A percentile compares a stretch with the other conserved stretches of the same genome.
These are phyloP conservation scores for Crataegus laevigata DNA, from an alignment of 306 rosid genomes.

Conservation along the genomic window DNA sequence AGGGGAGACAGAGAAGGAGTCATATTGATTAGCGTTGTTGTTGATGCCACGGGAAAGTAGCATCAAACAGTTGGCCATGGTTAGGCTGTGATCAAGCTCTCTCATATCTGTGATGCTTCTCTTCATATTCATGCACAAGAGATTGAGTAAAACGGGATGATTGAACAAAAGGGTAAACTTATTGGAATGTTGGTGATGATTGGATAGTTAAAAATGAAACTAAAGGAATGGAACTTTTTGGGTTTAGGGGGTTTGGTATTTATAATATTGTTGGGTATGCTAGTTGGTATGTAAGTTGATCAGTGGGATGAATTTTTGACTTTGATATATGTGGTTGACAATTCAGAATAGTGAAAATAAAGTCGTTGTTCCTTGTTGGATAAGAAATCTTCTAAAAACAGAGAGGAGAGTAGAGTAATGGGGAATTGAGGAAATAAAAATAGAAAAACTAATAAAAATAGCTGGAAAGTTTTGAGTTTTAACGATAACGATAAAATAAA, in stretches of 20 bases:
- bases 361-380: slow-evolving; percentile 29
- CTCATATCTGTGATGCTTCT: slow-evolving; percentile 38
- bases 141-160: not conserved
- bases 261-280: slow-evolving; percentile 22
- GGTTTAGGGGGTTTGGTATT: slow-evolving; percentile 15
- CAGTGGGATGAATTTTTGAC: slow-evolving; percentile 18
- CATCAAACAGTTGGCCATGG: slow-evolving; percentile 91
- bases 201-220: not conserved
- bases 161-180: not conserved
- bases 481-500: no score
- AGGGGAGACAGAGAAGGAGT: slow-evolving; percentile 16
- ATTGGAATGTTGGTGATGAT: not conserved
- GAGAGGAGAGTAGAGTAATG: not conserved
- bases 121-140: slow-evolving; percentile 38
- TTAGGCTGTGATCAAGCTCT: slow-evolving; percentile 42
- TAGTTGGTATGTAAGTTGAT: not conserved
- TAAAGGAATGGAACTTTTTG: slow-evolving; percentile 33
- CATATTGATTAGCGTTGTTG: not conserved
- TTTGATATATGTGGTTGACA: slow-evolving; percentile 23
- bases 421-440: not conserved
- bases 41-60: slow-evolving; percentile 53
- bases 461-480: no score
- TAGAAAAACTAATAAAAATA: no score
- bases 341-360: slow-evolving; percentile 5
- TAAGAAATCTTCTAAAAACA: slow-evolving; percentile 6